phyloP scores from a whole-genome alignment of 1,284 basidiomycete genomes.

The Mycena citricolor region DNA sequence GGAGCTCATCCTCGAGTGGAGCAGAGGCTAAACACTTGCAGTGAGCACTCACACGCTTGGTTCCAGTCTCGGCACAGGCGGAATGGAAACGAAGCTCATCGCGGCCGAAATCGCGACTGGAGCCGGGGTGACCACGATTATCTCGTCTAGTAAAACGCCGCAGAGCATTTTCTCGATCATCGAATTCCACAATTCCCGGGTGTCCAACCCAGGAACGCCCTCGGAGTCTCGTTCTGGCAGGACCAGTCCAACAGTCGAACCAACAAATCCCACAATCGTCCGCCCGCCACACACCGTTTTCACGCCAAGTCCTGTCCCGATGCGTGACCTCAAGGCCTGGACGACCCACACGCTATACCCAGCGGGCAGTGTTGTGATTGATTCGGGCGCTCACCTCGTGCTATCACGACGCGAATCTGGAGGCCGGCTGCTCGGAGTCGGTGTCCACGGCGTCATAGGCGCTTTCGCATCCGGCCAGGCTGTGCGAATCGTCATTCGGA shows the following conservation, averaged over 20 bases:
- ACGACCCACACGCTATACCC: conserved; percentile 91
- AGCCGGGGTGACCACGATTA: conserved; percentile 93
- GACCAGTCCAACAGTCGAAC: conserved; percentile 34
- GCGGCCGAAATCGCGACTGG: conserved; percentile 97
- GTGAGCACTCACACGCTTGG: conserved; percentile 92
- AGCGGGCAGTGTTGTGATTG: conserved; percentile 85
- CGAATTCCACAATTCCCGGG: conserved; percentile 59
- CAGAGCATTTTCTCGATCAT: conserved; percentile 82
- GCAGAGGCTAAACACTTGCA: conserved; percentile 30
- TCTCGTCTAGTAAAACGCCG: conserved; percentile 82
- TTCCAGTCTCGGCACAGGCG: conserved; percentile 92
- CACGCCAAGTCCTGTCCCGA: conserved; percentile 68
- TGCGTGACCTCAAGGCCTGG: conserved; percentile 94
- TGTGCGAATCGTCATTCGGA: conserved; percentile 75
- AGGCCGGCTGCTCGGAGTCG: conserved; percentile 87
- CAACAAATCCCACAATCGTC: conserved; percentile 20
- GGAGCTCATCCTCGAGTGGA: conserved; percentile 1
- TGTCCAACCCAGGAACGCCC: conserved; percentile 28
- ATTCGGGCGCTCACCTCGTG: conserved; percentile 86
- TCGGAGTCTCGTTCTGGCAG: conserved; percentile 34
- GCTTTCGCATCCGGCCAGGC: conserved; percentile 94
- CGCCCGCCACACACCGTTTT: conserved; percentile 89
- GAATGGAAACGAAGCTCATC: conserved; percentile 99
- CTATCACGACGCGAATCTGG: conserved; percentile 85
- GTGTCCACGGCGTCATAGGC: conserved; percentile 85